These are phyloP conservation scores for Talaromyces wortmannii DNA, from an alignment of 495 filamentous ascomycete species.

Conservation along the genomic window DNA sequence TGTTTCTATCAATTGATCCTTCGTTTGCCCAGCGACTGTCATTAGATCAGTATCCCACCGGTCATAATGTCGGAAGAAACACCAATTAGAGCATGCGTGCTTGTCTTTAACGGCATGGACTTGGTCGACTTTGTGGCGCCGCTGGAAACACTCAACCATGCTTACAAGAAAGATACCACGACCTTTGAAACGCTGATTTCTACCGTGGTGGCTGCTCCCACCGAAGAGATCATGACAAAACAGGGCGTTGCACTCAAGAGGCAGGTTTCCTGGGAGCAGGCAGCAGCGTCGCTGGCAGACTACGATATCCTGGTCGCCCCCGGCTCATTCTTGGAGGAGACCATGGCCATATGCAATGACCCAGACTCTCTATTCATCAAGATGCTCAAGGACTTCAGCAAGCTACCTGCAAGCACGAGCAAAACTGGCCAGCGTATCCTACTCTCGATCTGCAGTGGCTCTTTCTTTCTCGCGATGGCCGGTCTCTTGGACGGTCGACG, in stretches of 20 bases:
- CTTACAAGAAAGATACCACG: neutral
- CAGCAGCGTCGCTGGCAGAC: neutral
- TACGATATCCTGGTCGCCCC: neutral
- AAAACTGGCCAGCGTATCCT: neutral
- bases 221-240: neutral
- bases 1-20: too few species aligned
- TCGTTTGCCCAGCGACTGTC: too few species aligned
- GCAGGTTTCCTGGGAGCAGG: neutral
- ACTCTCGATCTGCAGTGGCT: neutral
- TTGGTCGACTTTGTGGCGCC: neutral
- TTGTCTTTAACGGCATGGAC: neutral
- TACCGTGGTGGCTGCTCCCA: neutral
- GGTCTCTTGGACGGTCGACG: neutral
- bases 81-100: neutral
- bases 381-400: neutral
- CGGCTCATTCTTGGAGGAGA: neutral
- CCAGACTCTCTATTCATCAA: neutral
- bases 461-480: neutral
- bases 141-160: neutral
- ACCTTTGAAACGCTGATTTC: neutral
- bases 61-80: neutral
- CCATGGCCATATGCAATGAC: neutral
- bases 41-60: too few species aligned
- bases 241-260: neutral
- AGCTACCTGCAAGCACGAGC: neutral